Conservation (phyloP, 2,329 filamentous ascomycete species). For the Lomentospora prolificans region DNA sequence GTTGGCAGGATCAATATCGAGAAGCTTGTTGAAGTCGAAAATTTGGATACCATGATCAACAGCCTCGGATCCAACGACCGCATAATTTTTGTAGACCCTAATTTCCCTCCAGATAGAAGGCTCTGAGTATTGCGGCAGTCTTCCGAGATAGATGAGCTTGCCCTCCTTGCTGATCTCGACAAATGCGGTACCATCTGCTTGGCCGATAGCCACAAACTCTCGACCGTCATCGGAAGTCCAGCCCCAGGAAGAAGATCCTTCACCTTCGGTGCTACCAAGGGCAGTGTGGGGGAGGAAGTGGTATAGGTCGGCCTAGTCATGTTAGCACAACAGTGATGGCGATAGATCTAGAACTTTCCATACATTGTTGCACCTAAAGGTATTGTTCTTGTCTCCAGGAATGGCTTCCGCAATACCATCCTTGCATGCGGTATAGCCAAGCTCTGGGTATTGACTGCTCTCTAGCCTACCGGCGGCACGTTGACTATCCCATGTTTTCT, state of each 20-base stretch:
- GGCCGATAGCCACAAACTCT: slow-evolving; percentile 33
- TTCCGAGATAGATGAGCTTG: slow-evolving; percentile 32
- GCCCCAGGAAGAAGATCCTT: slow-evolving; percentile 32
- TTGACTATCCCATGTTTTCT: slow-evolving; percentile 4
- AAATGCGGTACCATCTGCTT: slow-evolving; percentile 35
- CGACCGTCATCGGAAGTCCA: slow-evolving; percentile 36
- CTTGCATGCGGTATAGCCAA: slow-evolving; percentile 28
- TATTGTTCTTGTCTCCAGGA: slow-evolving; percentile 34
- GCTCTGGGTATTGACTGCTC: slow-evolving; percentile 24
- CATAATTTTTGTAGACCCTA: slow-evolving; percentile 20
- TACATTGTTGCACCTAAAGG: slow-evolving; percentile 37
- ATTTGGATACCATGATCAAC: slow-evolving; percentile 46
- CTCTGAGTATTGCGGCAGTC: slow-evolving; percentile 25
- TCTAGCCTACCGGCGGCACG: slow-evolving; percentile 22
- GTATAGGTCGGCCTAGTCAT: slow-evolving; percentile 32
- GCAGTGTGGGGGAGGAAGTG: slow-evolving; percentile 44
- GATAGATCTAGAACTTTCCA: not conserved
- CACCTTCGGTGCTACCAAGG: slow-evolving; percentile 32
- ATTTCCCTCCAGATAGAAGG: slow-evolving; percentile 29
- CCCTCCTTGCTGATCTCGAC: slow-evolving; percentile 31
- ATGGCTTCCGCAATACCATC: slow-evolving; percentile 33
- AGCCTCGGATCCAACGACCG: slow-evolving; percentile 29
- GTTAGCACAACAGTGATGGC: not conserved
- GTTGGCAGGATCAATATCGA: slow-evolving; percentile 30
- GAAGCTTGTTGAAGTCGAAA: slow-evolving; percentile 49